Base-by-base conservation (phyloP, 331 rosid genomes). In the Pyrus hybrid region DNA sequence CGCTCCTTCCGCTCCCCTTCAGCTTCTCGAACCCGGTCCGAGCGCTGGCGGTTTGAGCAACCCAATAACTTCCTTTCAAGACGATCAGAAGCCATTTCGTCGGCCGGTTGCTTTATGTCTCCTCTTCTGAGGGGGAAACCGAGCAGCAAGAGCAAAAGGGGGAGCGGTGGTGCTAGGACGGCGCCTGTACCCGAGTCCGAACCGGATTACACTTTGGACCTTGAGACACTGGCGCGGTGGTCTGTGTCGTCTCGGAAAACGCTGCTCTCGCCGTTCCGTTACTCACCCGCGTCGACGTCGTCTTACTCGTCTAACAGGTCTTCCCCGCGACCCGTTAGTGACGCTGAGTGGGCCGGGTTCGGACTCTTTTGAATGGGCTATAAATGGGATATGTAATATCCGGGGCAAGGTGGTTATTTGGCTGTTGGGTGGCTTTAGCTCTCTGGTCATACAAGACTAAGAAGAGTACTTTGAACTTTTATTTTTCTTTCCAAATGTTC, bases 331-430 rank as follows among this genome's bases (percentile, higher is more conserved):
- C 91, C 83, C 77, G 64, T 78, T 0, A 58, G 76, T 25, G 96
- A 90, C 67, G 81, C 83, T n/a, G 96, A 95, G 37, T 92, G 97
- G 97, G 97, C 96, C 53, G 96, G 88, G 32, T 95, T 92, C 45
- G 97, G 93, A 9, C 91, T 90, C 54, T 92, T 92, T 61, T 95
- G 29, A 13, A 53, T 13, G 60, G 60, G 67, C 12, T 13, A 43
- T 12, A 12, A 32, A 37, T 37, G 13, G 45, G 13, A 41, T 2
- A 3, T 41, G 45, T 3, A 11, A 41, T 41, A 41, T 41, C 45
- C 45, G 10, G 45, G 45, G 45, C 68, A 30, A 8, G 21, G 18
- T 16, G 68, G 23, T 8, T 63, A 29, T 16, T 29, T 8, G 3
- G 4, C 6, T 32, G 22, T 8, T 64, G 45, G 45, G 68, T 18